Evolutionary conservation across 1,284 basidiomycete genomes (phyloP).

Genomic region (Calocybe gambosa): DNA sequence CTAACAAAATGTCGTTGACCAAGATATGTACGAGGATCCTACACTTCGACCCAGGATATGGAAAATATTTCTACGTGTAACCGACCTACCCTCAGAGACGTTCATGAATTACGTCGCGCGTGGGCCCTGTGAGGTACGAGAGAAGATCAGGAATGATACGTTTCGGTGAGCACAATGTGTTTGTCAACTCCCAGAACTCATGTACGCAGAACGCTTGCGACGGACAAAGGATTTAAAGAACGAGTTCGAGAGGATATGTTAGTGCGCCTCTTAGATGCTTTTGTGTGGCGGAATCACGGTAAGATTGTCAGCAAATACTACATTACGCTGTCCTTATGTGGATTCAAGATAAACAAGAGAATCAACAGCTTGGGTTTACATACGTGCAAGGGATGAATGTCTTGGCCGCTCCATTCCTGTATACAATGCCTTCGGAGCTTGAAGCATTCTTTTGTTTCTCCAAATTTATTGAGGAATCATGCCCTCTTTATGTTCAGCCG

Average conservation of each 20-base stretch:
- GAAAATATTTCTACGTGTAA: constrained; percentile 86
- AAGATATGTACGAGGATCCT: constrained; percentile 45
- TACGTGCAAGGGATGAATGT: constrained; percentile 99
- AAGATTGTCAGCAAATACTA: constrained; percentile 13
- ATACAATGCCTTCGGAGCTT: constrained; percentile 91
- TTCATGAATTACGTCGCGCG: constrained; percentile 80
- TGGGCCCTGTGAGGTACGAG: constrained; percentile 81
- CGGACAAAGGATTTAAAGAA: constrained; percentile 92
- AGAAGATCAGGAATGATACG: constrained; percentile 83
- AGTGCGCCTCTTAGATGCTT: constrained; percentile 91
- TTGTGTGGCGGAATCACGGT: constrained; percentile 93
- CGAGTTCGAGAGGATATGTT: constrained; percentile 95
- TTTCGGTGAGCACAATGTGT: constrained; percentile 47
- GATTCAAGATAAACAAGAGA: constrained; percentile 60
- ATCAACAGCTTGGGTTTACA: constrained; percentile 74
- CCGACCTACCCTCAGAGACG: constrained; percentile 66
- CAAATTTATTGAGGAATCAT: constrained; percentile 89
- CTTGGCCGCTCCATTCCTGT: constrained; percentile 93
- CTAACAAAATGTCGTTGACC: neutral
- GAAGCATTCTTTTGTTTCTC: constrained; percentile 97
- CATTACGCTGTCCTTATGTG: constrained; percentile 3
- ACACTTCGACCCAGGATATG: constrained; percentile 79
- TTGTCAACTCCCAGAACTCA: neutral
- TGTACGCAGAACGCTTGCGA: constrained; percentile 76
- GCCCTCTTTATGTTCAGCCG: constrained; percentile 93